Evolutionary conservation across 371 early-diverging fungal genomes (phyloP), one percentile per base, ranked within the genome.

Genomic region (Capniomyces stellatus): DNA sequence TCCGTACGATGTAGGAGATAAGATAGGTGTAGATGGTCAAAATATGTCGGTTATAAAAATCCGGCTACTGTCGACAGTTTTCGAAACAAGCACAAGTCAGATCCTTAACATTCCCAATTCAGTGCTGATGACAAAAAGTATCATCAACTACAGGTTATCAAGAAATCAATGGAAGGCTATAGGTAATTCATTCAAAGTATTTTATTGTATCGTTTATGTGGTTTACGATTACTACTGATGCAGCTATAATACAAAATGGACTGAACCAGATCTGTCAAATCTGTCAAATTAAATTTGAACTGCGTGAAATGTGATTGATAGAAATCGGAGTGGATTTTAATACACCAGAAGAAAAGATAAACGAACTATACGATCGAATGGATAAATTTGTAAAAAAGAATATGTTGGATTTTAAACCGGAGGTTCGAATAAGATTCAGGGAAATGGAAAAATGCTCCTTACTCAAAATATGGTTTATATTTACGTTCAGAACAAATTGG

Each of bases 1-100:
- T 58, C 70, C 78, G 10, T 78, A 69, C 51, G 89, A 87, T 55
- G 79, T 79, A 8, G 89, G 87, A 46, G 89, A 88, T 60, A 56
- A 74, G 42, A 79, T 88, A 10, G 57, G 70, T n/a, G 75, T 92
- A 35, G 87, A 82, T 49, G 69, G 70, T 4, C 67, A 70, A 18
- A 77, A 63, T 43, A 71, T 81, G 64, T 70, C 71, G 13, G 92
- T 92, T 3, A 69, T 73, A 21, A 83, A 88, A 48, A 74, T 91
- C 50, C 78, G 79, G 23, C 66, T 85, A 41, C 69, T 83, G 61
- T 79, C 75, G 52, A 85, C 87, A 0, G 75, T 79, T 4, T 79
- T 85, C 55, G 56, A 58, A 54, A 67, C 70, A 4, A 66, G 64
- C 2, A 84, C 88, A 56, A 90, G 90, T 29, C 76, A 79, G 8